Percentiles rank a stretch among this genome's conserved stretches.
These are phyloP conservation scores for Neopestalotiopsis sp. DNA, from an alignment of 2,329 filamentous ascomycete genomes.

Conservation along the genomic window DNA sequence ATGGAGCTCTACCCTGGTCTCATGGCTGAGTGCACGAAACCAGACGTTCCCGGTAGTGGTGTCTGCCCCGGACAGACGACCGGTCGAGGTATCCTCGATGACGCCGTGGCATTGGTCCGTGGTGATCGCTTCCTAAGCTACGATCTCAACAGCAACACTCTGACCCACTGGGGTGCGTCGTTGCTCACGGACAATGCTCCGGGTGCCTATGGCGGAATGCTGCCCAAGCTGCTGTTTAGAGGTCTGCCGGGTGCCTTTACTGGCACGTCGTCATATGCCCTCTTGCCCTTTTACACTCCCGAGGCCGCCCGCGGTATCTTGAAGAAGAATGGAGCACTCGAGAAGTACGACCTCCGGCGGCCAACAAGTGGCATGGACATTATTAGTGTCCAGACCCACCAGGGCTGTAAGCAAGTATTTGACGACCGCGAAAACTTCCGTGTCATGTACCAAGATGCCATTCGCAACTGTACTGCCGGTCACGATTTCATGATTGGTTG, in stretches of 20 bases:
- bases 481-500: constrained; percentile 54
- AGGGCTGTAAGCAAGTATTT: constrained; percentile 54
- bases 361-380: constrained; percentile 47
- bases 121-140: constrained; percentile 52
- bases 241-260: constrained; percentile 52
- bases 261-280: constrained; percentile 68
- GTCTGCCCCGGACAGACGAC: constrained; percentile 50
- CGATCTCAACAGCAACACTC: constrained; percentile 52
- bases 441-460: constrained; percentile 51
- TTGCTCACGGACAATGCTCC: constrained; percentile 42
- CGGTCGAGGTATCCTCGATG: constrained; percentile 50
- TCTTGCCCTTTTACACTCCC: constrained; percentile 60
- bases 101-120: constrained; percentile 52
- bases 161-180: constrained; percentile 57
- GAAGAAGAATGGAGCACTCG: constrained; percentile 48
- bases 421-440: constrained; percentile 54
- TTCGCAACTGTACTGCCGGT: constrained; percentile 46
- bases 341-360: constrained; percentile 51
- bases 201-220: constrained; percentile 52
- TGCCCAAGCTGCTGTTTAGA: constrained; percentile 49
- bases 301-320: constrained; percentile 52
- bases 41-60: constrained; percentile 42
- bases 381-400: constrained; percentile 53
- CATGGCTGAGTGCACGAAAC: constrained; percentile 25
- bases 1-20: constrained; percentile 26